phyloP scores from a whole-genome alignment of 1,284 basidiomycete genomes.

The Papiliotrema laurentii region DNA sequence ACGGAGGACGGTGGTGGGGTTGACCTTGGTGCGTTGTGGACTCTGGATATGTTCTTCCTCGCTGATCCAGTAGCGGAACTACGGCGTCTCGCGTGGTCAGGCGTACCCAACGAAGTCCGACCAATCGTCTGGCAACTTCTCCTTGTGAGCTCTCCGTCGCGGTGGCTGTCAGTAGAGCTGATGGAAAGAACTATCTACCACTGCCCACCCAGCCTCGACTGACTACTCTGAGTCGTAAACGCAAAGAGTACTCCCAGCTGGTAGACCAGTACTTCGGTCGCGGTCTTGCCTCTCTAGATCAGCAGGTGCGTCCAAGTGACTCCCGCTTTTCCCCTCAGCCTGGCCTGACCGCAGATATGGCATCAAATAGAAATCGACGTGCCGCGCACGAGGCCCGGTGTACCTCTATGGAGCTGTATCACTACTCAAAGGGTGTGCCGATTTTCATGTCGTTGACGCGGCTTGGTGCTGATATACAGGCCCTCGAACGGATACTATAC shows the following conservation, averaged over 20 bases:
- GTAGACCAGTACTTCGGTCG: slow-evolving; percentile 88
- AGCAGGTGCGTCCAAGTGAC: slow-evolving; percentile 53
- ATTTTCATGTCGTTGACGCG: neutral
- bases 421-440: slow-evolving; percentile 72
- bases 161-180: neutral
- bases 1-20: slow-evolving; percentile 29
- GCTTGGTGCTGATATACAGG: slow-evolving; percentile 51
- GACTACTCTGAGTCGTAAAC: slow-evolving; percentile 76
- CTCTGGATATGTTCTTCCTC: neutral
- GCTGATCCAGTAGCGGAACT: slow-evolving; percentile 60
- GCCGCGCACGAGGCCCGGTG: slow-evolving; percentile 86
- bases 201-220: slow-evolving; percentile 72
- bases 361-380: slow-evolving; percentile 98
- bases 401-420: slow-evolving; percentile 79
- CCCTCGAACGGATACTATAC: slow-evolving; percentile 86
- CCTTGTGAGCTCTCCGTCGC: slow-evolving; percentile 58
- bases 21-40: slow-evolving; percentile 18
- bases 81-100: slow-evolving; percentile 90
- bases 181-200: slow-evolving; percentile 79
- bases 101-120: slow-evolving; percentile 80
- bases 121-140: slow-evolving; percentile 93
- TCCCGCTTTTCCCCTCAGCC: neutral
- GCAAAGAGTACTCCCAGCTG: slow-evolving; percentile 83
- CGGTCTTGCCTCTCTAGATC: slow-evolving; percentile 75
- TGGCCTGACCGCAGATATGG: slow-evolving; percentile 63